A percentile compares a stretch with the other conserved stretches of the same genome.
Conservation (phyloP, 306 rosid species). For the Trifolium subterraneum region DNA sequence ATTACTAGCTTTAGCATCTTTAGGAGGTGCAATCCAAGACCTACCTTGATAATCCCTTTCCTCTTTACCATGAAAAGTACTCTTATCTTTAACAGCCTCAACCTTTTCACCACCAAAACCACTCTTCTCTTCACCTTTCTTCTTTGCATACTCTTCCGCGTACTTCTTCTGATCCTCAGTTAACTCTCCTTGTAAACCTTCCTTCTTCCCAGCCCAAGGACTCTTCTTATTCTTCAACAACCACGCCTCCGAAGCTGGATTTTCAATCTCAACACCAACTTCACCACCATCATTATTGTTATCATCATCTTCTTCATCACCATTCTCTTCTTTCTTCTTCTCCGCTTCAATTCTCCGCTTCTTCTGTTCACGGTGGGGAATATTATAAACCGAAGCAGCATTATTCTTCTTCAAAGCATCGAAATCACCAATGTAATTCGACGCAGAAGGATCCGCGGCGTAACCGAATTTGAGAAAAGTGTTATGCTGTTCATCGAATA, state of each 20-base stretch:
- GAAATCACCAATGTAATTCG: conserved; percentile 79
- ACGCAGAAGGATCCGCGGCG: conserved; percentile 90
- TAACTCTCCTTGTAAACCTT: conserved; percentile 70
- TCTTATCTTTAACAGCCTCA: conserved; percentile 77
- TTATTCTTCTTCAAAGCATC: conserved; percentile 68
- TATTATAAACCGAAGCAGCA: conserved; percentile 77
- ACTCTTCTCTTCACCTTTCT: conserved; percentile 88
- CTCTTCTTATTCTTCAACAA: conserved; percentile 86
- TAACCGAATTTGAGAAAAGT: conserved; percentile 87
- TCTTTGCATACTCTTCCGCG: conserved; percentile 90
- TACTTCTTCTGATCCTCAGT: conserved; percentile 93
- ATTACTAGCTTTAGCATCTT: conserved; percentile 87
- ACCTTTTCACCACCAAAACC: conserved; percentile 76
- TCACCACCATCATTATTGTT: background rate
- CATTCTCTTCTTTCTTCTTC: conserved; percentile 48
- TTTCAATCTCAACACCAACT: conserved; percentile 55
- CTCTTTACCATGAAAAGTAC: conserved; percentile 91
- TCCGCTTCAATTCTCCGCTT: conserved; percentile 54
- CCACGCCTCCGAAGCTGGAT: conserved; percentile 82
- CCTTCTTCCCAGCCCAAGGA: conserved; percentile 97
- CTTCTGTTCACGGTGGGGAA: conserved; percentile 82
- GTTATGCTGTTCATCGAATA: conserved; percentile 94
- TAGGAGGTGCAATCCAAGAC: conserved; percentile 95
- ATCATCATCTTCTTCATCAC: background rate
- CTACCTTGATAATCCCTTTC: conserved; percentile 97